Evolutionary conservation across 345 rosid genomes (phyloP).

Genomic region (Boechera stricta): DNA sequence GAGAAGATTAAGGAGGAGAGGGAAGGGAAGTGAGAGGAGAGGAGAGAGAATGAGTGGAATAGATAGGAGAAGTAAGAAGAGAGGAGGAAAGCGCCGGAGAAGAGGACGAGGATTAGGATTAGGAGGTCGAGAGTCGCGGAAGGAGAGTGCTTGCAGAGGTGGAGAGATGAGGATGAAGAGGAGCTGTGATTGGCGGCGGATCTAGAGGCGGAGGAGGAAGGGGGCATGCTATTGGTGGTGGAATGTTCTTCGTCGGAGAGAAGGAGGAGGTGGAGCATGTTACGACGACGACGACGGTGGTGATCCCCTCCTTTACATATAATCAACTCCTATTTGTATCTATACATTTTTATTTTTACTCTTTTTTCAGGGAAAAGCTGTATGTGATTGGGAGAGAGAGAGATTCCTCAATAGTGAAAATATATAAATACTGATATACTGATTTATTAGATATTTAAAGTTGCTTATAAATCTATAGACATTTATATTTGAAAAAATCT

Average conservation of each 20-base stretch:
- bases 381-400: background rate
- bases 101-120: constrained; percentile 75
- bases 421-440: background rate
- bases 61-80: constrained; percentile 86
- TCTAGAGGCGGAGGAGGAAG: constrained; percentile 41
- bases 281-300: constrained; percentile 39
- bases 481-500: background rate
- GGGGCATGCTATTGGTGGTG: constrained; percentile 45
- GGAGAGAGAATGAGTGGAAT: constrained; percentile 77
- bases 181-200: constrained; percentile 36
- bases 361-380: background rate
- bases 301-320: constrained; percentile 35
- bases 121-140: constrained; percentile 89
- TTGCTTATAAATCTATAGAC: background rate
- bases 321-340: constrained; percentile 10
- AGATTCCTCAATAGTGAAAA: background rate
- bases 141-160: constrained; percentile 80
- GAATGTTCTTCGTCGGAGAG: constrained; percentile 41
- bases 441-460: background rate
- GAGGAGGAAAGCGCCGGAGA: constrained; percentile 77
- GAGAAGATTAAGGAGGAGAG: constrained; percentile 44
- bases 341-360: constrained; percentile 21
- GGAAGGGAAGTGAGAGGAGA: constrained; percentile 61
- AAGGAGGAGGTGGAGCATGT: constrained; percentile 66
- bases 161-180: constrained; percentile 27